A percentile compares a stretch with the other conserved stretches of the same genome.
phyloP scores from a whole-genome alignment of 148 eudicot species.

The Camellia japonica region DNA sequence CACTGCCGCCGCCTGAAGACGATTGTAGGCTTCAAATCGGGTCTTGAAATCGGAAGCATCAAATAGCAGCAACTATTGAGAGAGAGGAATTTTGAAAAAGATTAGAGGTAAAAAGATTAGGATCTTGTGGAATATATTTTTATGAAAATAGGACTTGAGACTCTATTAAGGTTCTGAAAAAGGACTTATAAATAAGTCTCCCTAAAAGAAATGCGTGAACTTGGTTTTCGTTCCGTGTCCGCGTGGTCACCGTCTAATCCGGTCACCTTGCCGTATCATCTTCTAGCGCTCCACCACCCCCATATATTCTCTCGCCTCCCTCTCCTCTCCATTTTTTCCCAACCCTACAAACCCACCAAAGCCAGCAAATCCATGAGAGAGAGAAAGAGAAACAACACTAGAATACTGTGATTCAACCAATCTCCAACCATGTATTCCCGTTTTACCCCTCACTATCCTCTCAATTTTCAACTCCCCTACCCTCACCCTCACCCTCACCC shows the following conservation, averaged over 20 bases:
- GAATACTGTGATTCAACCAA: background rate
- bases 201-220: too few species aligned
- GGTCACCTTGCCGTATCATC: background rate
- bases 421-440: conserved; percentile 37
- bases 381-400: background rate
- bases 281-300: background rate
- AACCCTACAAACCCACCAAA: background rate
- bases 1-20: too few species aligned
- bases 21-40: too few species aligned
- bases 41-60: too few species aligned
- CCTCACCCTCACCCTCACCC: conserved; percentile 22
- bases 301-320: background rate
- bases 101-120: too few species aligned
- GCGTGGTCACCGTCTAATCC: background rate
- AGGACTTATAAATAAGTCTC: too few species aligned
- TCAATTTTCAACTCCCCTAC: conserved; percentile 27
- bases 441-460: conserved; percentile 28
- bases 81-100: too few species aligned
- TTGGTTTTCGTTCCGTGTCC: too few species aligned
- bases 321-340: background rate
- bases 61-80: too few species aligned
- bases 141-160: too few species aligned
- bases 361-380: background rate
- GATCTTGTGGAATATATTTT: too few species aligned
- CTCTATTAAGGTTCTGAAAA: too few species aligned